Evolutionary conservation across 148 eudicot genomes (phyloP).

Genomic region (Vaccinium macrocarpon): DNA sequence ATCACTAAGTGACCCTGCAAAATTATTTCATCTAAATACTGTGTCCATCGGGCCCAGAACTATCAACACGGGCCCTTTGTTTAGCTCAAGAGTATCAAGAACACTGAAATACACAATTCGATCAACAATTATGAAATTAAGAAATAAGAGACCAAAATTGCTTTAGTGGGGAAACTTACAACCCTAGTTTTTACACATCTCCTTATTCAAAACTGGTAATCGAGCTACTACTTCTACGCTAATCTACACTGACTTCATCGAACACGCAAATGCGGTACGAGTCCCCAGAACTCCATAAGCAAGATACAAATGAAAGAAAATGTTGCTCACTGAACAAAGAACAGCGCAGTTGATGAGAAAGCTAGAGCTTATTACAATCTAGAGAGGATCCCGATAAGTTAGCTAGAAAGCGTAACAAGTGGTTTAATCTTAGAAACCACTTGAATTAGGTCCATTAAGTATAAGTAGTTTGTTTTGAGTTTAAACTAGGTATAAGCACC

Average conservation of each 20-base stretch:
- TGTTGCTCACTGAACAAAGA: background rate
- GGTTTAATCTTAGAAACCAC: too few relatives aligned
- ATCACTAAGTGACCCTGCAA: background rate
- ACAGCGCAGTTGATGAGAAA: background rate
- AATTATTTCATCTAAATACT: background rate
- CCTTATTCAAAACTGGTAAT: background rate
- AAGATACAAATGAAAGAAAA: background rate
- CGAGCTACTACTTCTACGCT: background rate
- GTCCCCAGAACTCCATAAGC: background rate
- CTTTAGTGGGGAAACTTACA: background rate
- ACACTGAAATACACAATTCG: background rate
- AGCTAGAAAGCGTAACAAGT: too few relatives aligned
- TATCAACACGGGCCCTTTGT: background rate
- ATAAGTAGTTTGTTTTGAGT: too few relatives aligned
- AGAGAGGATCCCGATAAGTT: too few relatives aligned
- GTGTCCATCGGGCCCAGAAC: too few relatives aligned
- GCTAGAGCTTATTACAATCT: too few relatives aligned
- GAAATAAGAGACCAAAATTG: too few relatives aligned
- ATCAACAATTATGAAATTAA: background rate
- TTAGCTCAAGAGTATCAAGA: background rate
- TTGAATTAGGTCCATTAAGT: too few relatives aligned
- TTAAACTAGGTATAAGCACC: too few relatives aligned
- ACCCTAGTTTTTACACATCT: background rate
- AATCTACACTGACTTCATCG: background rate
- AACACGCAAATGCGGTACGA: background rate